A percentile compares a stretch with the other conserved stretches of the same genome.
phyloP scores from a whole-genome alignment of 352 stramenopile species.

The Globisporangium recalcitrans region DNA sequence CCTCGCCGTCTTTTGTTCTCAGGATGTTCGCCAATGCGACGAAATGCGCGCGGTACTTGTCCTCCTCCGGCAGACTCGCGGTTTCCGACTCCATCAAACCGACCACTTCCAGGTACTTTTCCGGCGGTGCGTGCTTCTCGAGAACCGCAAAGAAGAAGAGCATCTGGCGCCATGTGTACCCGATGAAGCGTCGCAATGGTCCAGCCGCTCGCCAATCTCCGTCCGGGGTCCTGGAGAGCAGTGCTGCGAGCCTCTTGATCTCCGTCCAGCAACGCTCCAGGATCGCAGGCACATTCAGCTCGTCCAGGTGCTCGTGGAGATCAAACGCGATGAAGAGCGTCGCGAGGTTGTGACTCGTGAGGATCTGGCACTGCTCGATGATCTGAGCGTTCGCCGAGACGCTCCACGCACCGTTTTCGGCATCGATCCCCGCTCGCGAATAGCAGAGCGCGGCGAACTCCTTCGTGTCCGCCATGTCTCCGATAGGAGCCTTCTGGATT shows the following conservation, averaged over 20 bases:
- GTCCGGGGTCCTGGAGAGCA: neutral
- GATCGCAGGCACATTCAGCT: constrained; percentile 14
- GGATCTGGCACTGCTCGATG: constrained; percentile 23
- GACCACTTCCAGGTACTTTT: neutral
- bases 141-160: constrained; percentile 22
- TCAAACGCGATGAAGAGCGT: constrained; percentile 14
- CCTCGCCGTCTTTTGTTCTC: neutral
- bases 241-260: constrained; percentile 1
- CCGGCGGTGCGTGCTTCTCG: constrained; percentile 13
- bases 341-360: constrained; percentile 23
- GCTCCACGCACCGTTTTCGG: neutral
- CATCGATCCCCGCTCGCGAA: neutral
- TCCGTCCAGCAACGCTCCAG: neutral
- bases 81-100: neutral
- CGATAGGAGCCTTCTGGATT: neutral
- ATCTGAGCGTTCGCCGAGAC: constrained; percentile 11
- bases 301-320: constrained; percentile 1
- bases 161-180: constrained; percentile 18
- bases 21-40: neutral
- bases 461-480: neutral
- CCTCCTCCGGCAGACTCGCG: neutral
- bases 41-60: constrained; percentile 8
- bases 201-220: neutral
- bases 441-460: constrained; percentile 2
- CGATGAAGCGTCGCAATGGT: constrained; percentile 11